Evolutionary conservation across 1,139 yeast genomes (phyloP).

Genomic region (Candida labiduridarum): DNA sequence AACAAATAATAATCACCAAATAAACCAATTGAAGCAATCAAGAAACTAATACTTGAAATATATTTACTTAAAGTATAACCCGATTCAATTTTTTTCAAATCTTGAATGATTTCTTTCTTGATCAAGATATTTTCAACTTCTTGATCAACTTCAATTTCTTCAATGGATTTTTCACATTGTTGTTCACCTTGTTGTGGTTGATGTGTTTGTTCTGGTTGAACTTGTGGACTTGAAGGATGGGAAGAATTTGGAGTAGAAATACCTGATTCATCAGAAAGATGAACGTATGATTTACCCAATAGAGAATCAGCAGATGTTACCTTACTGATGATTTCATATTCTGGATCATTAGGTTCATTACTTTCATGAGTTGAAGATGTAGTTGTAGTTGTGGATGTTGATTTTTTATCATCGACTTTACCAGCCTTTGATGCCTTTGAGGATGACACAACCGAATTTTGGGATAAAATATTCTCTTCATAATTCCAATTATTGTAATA

Average conservation of each 20-base stretch:
- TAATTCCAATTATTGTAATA: conserved; percentile 20
- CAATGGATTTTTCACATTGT: conserved; percentile 16
- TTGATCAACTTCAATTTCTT: conserved; percentile 33
- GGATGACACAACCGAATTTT: conserved; percentile 9
- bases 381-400: background rate
- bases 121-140: conserved; percentile 45
- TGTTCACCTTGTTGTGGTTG: conserved; percentile 8
- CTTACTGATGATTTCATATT: conserved; percentile 8
- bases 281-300: conserved; percentile 53
- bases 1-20: conserved; percentile 47
- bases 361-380: conserved; percentile 9
- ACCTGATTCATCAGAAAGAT: conserved; percentile 48
- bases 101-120: conserved; percentile 40
- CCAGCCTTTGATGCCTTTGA: too few species aligned
- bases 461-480: conserved; percentile 22
- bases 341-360: conserved; percentile 12
- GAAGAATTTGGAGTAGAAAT: conserved; percentile 22
- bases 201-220: conserved; percentile 16
- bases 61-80: conserved; percentile 39
- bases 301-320: conserved; percentile 30
- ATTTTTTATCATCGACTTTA: conserved; percentile 1
- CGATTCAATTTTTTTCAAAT: conserved; percentile 31
- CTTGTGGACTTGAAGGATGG: conserved; percentile 14
- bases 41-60: conserved; percentile 45
- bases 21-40: conserved; percentile 49